Conservation (phyloP, 1,139 yeast species). For the Saccharomyces hybrid region DNA sequence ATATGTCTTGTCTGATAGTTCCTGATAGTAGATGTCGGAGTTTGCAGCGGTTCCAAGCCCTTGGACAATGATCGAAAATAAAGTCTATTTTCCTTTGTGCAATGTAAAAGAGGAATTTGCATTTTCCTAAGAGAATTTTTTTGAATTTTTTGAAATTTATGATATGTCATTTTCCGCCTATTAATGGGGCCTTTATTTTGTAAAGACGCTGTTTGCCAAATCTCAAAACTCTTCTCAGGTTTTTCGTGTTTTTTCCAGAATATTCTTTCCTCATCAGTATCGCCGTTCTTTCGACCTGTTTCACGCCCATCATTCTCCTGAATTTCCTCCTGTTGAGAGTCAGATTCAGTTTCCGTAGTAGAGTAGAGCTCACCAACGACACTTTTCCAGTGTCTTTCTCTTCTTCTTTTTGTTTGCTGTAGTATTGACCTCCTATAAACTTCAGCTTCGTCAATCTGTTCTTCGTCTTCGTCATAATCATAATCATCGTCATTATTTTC, state of each 20-base stretch:
- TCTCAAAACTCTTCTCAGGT: conserved; percentile 28
- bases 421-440: neutral
- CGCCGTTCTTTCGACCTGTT: conserved; percentile 3
- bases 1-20: conserved; percentile 23
- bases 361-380: conserved; percentile 4
- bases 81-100: conserved; percentile 15
- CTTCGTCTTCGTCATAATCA: neutral
- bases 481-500: conserved; percentile 11
- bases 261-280: conserved; percentile 18
- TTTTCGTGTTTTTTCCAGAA: conserved; percentile 21
- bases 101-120: conserved; percentile 13
- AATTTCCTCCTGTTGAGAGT: conserved; percentile 1
- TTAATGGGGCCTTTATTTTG: conserved; percentile 13
- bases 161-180: conserved; percentile 14
- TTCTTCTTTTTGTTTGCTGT: conserved; percentile 2
- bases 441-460: neutral
- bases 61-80: conserved; percentile 20
- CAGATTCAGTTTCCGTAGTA: conserved; percentile 3
- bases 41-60: conserved; percentile 17
- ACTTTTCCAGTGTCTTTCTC: conserved; percentile 6
- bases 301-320: conserved; percentile 2
- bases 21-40: conserved; percentile 4
- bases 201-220: conserved; percentile 16
- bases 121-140: conserved; percentile 14
- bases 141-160: conserved; percentile 13